Percentiles rank a stretch among this genome's conserved stretches.
Evolutionary conservation across 2,329 filamentous ascomycete species (phyloP).

Genomic region (Cladosporium sphaerospermum): DNA sequence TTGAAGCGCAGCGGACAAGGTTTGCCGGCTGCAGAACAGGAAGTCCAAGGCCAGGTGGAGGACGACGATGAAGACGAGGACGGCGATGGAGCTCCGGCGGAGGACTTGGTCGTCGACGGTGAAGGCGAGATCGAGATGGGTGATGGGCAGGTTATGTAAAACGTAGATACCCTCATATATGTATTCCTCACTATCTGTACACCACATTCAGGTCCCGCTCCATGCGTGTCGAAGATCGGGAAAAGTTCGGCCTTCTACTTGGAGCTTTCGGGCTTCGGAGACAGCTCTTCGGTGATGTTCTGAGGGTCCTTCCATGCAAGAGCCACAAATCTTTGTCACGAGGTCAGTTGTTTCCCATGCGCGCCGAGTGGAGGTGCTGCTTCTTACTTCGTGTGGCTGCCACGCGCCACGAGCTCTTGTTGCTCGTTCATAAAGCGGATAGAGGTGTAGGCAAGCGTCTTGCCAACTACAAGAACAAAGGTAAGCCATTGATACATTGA

Average conservation of each 20-base stretch:
- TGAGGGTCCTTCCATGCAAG: slow-evolving; percentile 57
- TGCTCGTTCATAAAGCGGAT: slow-evolving; percentile 56
- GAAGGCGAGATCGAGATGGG: slow-evolving; percentile 6
- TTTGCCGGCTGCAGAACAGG: slow-evolving; percentile 15
- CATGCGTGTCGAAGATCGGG: background rate
- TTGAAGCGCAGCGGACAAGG: slow-evolving; percentile 41
- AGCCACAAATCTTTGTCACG: slow-evolving; percentile 47
- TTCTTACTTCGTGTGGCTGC: slow-evolving; percentile 59
- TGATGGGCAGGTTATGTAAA: slow-evolving; percentile 3
- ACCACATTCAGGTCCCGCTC: background rate
- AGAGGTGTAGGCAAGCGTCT: slow-evolving; percentile 58
- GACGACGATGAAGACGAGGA: slow-evolving; percentile 28
- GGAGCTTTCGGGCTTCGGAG: slow-evolving; percentile 29
- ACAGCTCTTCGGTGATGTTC: slow-evolving; percentile 55
- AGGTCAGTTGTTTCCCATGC: too few species aligned
- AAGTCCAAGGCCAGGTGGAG: slow-evolving; percentile 10
- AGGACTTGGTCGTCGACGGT: slow-evolving; percentile 9
- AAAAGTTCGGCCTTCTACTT: background rate
- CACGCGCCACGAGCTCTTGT: slow-evolving; percentile 55
- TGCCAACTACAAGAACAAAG: slow-evolving; percentile 46
- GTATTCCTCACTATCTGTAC: slow-evolving; percentile 5
- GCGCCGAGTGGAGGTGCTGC: too few species aligned
- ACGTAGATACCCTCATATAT: slow-evolving; percentile 6
- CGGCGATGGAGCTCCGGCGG: slow-evolving; percentile 22
- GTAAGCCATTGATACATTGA: background rate